Evolutionary conservation across 257 asterid species (phyloP).

Genomic region (Lavandula angustifolia): DNA sequence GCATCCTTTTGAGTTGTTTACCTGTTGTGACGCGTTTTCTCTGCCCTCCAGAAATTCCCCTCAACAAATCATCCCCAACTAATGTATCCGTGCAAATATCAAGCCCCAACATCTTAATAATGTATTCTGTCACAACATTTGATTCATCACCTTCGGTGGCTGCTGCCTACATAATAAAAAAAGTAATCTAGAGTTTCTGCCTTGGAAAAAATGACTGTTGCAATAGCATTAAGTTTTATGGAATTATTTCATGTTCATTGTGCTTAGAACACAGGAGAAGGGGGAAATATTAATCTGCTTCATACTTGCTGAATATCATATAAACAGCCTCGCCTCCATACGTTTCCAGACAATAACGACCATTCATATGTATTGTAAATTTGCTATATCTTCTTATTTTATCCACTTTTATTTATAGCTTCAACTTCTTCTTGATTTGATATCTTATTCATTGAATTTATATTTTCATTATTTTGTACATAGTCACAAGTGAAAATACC

Average conservation of each 20-base stretch:
- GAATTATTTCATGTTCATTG: background rate
- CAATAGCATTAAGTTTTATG: no score
- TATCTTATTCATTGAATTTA: no score
- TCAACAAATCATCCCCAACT: slow-evolving; percentile 45
- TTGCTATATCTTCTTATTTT: slow-evolving; percentile 44
- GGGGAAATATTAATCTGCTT: background rate
- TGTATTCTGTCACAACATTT: slow-evolving; percentile 42
- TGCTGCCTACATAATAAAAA: slow-evolving; percentile 35
- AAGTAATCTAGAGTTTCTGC: no score
- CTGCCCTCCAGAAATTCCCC: slow-evolving; percentile 58
- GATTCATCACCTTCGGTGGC: slow-evolving; percentile 48
- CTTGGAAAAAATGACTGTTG: no score
- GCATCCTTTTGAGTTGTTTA: background rate
- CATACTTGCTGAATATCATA: background rate
- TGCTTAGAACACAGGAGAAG: background rate
- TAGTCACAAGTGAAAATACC: no score
- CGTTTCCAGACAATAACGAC: background rate
- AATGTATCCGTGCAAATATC: slow-evolving; percentile 47
- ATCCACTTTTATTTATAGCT: no score
- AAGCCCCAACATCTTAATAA: slow-evolving; percentile 46
- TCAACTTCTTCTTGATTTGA: no score
- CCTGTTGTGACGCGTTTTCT: slow-evolving; percentile 51
- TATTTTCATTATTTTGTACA: no score
- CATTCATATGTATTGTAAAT: background rate
- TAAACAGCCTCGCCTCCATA: no score